A percentile compares a stretch with the other conserved stretches of the same genome.
phyloP scores from a whole-genome alignment of 495 filamentous ascomycete genomes.

The Glarea lozoyensis region DNA sequence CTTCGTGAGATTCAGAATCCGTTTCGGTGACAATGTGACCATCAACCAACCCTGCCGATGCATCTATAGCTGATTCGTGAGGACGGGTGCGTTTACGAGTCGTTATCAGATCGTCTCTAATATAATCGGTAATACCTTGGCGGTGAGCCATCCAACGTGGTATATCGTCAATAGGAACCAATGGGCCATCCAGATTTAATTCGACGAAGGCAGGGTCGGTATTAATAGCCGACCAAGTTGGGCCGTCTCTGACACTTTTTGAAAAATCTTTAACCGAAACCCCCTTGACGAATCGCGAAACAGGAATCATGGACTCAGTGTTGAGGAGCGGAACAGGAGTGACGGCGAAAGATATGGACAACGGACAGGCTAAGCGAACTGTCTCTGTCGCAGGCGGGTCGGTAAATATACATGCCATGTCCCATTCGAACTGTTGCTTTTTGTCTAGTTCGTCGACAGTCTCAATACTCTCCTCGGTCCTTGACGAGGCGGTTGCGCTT shows the following conservation, averaged over 20 bases:
- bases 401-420: constrained; percentile 30
- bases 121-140: not conserved
- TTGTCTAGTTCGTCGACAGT: constrained; percentile 11
- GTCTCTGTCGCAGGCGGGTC: constrained; percentile 14
- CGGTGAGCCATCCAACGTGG: constrained; percentile 11
- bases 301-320: constrained; percentile 6
- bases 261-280: constrained; percentile 35
- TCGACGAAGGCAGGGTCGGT: constrained; percentile 38
- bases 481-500: not conserved
- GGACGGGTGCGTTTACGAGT: constrained; percentile 13
- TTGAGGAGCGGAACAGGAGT: constrained; percentile 17
- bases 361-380: constrained; percentile 29
- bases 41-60: constrained; percentile 12
- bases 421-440: constrained; percentile 29
- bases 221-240: constrained; percentile 32
- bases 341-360: constrained; percentile 23
- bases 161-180: constrained; percentile 17
- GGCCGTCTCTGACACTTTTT: constrained; percentile 29
- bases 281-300: constrained; percentile 40
- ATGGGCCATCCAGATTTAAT: constrained; percentile 20
- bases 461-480: not conserved
- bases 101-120: not conserved
- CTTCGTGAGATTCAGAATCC: not conserved
- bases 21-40: constrained; percentile 5
- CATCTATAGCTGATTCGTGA: constrained; percentile 3